Conservation (phyloP, 768 basidiomycete genomes). For the Arthromyces matolae region DNA sequence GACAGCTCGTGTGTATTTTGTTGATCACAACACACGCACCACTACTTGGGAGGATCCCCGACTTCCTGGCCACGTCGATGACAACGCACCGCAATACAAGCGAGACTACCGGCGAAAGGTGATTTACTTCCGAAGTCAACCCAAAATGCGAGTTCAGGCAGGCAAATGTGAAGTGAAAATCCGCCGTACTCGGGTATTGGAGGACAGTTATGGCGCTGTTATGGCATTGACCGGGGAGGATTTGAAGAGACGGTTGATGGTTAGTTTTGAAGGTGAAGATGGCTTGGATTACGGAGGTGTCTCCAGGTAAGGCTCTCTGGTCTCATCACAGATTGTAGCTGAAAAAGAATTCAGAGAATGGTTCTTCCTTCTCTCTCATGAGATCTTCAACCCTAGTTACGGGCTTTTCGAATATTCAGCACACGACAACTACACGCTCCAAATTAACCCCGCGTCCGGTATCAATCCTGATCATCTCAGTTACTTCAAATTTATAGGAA, state of each 20-base stretch:
- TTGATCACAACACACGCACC: constrained; percentile 86
- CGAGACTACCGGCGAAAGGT: constrained; percentile 90
- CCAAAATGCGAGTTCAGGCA: constrained; percentile 69
- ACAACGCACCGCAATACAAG: constrained; percentile 93
- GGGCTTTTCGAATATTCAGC: constrained; percentile 81
- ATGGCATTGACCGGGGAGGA: constrained; percentile 77
- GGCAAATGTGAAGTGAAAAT: constrained; percentile 89
- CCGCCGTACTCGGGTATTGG: constrained; percentile 74
- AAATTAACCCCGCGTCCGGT: constrained; percentile 74
- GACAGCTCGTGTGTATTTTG: constrained; percentile 84
- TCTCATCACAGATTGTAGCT: not conserved
- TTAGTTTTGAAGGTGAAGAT: constrained; percentile 78
- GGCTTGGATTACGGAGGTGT: constrained; percentile 78
- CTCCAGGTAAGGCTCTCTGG: constrained; percentile 46
- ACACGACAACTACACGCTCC: constrained; percentile 76
- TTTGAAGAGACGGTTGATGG: constrained; percentile 65
- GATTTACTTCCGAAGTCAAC: constrained; percentile 89
- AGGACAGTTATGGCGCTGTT: constrained; percentile 81
- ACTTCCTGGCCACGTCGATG: constrained; percentile 75
- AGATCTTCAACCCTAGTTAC: constrained; percentile 80
- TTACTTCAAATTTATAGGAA: constrained; percentile 82
- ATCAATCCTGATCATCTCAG: constrained; percentile 75
- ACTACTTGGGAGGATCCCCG: constrained; percentile 95
- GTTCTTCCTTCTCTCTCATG: constrained; percentile 82
- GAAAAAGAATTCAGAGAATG: constrained; percentile 55